A percentile compares a stretch with the other conserved stretches of the same genome.
Evolutionary conservation across 768 basidiomycete genomes (phyloP).

Genomic region (Pleurotus tuoliensis): DNA sequence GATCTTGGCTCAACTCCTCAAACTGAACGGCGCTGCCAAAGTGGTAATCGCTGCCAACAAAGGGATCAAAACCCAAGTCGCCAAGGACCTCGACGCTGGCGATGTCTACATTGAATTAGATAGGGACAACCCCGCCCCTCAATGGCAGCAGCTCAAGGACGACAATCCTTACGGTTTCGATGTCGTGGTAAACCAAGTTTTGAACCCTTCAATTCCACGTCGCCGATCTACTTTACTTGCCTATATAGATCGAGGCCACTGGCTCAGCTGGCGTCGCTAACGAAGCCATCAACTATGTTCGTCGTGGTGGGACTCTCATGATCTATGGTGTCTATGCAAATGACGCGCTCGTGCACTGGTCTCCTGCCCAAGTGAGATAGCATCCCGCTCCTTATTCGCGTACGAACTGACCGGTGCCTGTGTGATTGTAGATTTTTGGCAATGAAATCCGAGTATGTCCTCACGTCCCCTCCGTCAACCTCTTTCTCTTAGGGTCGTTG

Average conservation of each 20-base stretch:
- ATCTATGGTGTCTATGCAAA: constrained; percentile 78
- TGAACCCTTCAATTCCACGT: not conserved
- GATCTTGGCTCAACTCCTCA: constrained; percentile 72
- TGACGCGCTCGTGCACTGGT: constrained; percentile 64
- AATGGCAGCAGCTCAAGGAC: constrained; percentile 66
- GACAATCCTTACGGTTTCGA: constrained; percentile 65
- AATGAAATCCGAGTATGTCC: constrained; percentile 14
- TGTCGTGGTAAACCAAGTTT: not conserved
- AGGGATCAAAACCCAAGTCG: constrained; percentile 75
- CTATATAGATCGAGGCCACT: constrained; percentile 55
- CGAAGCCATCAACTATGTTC: constrained; percentile 71
- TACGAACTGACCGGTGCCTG: not conserved
- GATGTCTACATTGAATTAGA: constrained; percentile 79
- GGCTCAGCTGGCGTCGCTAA: constrained; percentile 71
- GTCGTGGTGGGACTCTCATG: constrained; percentile 66
- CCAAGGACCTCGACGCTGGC: constrained; percentile 61
- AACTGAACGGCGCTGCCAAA: constrained; percentile 66
- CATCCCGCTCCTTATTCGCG: not conserved
- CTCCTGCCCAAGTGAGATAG: constrained; percentile 60
- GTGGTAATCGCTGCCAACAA: constrained; percentile 75
- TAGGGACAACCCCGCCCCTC: constrained; percentile 52
- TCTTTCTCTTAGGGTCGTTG: constrained; percentile 8
- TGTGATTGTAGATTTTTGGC: constrained; percentile 3
- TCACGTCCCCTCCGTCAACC: not conserved
- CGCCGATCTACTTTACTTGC: constrained; percentile 1